phyloP scores from a whole-genome alignment of 768 basidiomycete genomes.

The Tubosaeta sp. region DNA sequence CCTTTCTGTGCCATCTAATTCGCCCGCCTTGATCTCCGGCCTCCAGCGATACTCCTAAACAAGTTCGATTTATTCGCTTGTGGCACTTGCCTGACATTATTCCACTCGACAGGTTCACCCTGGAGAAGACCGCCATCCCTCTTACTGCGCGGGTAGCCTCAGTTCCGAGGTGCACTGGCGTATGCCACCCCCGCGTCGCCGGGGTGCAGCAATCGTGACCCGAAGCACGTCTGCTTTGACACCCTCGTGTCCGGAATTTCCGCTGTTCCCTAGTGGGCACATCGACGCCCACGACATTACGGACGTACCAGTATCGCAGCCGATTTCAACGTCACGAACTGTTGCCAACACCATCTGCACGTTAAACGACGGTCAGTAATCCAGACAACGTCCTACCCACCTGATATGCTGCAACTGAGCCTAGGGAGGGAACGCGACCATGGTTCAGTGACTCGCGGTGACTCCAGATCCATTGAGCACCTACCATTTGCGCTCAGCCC shows the following conservation, averaged over 20 bases:
- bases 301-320: no score
- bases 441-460: not conserved
- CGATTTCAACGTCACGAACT: not conserved
- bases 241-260: not conserved
- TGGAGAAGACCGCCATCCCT: not conserved
- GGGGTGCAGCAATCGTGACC: no score
- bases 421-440: not conserved
- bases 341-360: not conserved
- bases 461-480: not conserved
- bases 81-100: slow-evolving; percentile 7
- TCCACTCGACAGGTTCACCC: not conserved
- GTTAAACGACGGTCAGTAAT: not conserved
- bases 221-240: not conserved
- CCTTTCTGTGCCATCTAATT: not conserved
- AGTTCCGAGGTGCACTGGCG: not conserved
- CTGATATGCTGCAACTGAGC: no score
- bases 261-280: not conserved
- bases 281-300: not conserved
- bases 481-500: not conserved
- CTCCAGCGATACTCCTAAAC: not conserved
- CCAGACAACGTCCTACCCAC: no score
- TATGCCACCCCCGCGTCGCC: not conserved
- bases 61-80: not conserved
- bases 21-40: not conserved
- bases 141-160: no score